These are phyloP conservation scores for Chlorella sp. DNA, from an alignment of 139 green algal species.

Conservation along the genomic window DNA sequence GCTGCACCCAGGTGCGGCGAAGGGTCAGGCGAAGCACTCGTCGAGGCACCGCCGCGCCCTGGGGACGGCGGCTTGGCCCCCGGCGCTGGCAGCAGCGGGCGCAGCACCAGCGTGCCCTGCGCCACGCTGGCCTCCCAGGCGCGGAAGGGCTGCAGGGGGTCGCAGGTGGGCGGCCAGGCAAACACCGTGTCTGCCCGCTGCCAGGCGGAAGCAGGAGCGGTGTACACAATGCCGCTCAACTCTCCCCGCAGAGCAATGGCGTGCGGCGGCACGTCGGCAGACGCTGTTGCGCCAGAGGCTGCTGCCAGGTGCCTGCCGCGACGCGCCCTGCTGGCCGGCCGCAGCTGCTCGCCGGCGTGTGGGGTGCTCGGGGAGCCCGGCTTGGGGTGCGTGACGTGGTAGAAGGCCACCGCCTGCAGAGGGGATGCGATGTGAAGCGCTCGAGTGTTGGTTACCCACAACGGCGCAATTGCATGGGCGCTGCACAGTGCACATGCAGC, in stretches of 20 bases:
- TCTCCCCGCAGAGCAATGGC: slow-evolving; percentile 20
- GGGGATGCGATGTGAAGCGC: not conserved
- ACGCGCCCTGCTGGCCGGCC: not conserved
- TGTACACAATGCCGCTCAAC: slow-evolving; percentile 51
- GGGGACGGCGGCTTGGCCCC: slow-evolving; percentile 17
- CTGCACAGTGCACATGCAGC: not conserved
- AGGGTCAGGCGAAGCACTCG: too few species aligned
- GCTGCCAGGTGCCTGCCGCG: not conserved
- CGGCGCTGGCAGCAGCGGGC: slow-evolving; percentile 12
- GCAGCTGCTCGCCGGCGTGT: not conserved
- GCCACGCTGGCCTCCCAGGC: slow-evolving; percentile 39
- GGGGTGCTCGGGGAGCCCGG: not conserved
- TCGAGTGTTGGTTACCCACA: not conserved
- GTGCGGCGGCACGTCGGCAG: slow-evolving; percentile 27
- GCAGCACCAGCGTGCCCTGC: slow-evolving; percentile 46
- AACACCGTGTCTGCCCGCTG: not conserved
- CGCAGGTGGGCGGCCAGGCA: slow-evolving; percentile 39
- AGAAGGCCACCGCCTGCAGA: slow-evolving; percentile 20
- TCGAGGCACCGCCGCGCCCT: not conserved
- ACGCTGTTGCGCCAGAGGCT: not conserved
- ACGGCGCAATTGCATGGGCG: not conserved
- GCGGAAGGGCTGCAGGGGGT: not conserved
- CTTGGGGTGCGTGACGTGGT: slow-evolving; percentile 26
- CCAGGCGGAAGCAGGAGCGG: slow-evolving; percentile 32
- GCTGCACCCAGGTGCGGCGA: not conserved